Conservation (phyloP, 495 filamentous ascomycete genomes). For the Penicillium maclennaniae region DNA sequence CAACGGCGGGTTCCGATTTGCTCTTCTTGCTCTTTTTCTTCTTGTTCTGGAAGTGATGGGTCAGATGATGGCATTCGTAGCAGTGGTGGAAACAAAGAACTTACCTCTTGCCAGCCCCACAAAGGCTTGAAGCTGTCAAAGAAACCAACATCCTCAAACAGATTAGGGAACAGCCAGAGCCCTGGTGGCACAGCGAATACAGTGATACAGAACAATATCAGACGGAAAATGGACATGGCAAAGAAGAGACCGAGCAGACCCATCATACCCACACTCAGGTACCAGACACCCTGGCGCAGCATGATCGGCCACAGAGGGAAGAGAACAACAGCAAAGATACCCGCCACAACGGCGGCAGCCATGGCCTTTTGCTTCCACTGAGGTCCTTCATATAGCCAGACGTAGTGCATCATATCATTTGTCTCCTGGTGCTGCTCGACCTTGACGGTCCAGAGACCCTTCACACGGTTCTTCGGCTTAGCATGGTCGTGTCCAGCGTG, state of each 20-base stretch:
- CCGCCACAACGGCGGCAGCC: slow-evolving; percentile 72
- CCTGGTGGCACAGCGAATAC: slow-evolving; percentile 82
- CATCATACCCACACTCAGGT: slow-evolving; percentile 91
- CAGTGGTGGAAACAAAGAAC: slow-evolving; percentile 1
- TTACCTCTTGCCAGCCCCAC: slow-evolving; percentile 98
- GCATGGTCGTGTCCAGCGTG: slow-evolving; percentile 67
- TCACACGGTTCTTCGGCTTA: slow-evolving; percentile 80
- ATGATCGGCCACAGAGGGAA: slow-evolving; percentile 96
- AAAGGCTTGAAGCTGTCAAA: slow-evolving; percentile 94
- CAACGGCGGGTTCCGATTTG: slow-evolving; percentile 32
- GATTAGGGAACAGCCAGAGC: slow-evolving; percentile 95
- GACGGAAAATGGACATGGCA: slow-evolving; percentile 91
- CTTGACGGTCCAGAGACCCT: slow-evolving; percentile 93
- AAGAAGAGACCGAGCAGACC: slow-evolving; percentile 93
- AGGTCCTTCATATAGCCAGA: slow-evolving; percentile 92
- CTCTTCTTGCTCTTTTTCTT: slow-evolving; percentile 64
- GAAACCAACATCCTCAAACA: slow-evolving; percentile 98
- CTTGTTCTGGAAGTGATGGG: slow-evolving; percentile 28
- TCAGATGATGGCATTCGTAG: slow-evolving; percentile 4
- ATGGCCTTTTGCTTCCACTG: slow-evolving; percentile 92
- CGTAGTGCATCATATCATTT: slow-evolving; percentile 84
- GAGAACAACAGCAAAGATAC: slow-evolving; percentile 83
- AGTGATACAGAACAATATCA: slow-evolving; percentile 92
- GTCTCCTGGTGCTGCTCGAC: slow-evolving; percentile 97
- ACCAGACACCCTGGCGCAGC: slow-evolving; percentile 92